phyloP scores from a whole-genome alignment of 306 rosid genomes.

The Hippophae gyantsensis region DNA sequence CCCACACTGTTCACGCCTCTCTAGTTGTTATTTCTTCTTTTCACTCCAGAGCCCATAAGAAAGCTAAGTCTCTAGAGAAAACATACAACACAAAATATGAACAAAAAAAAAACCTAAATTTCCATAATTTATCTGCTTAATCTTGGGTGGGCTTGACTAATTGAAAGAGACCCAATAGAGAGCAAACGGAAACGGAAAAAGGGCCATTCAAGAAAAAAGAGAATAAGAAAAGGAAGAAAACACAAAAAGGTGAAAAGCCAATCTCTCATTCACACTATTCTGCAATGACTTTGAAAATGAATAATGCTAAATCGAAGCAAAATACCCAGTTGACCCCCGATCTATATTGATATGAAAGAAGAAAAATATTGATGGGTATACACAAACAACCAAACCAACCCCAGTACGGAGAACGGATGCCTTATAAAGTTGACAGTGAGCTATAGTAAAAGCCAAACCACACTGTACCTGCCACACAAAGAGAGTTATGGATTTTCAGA shows the following conservation, averaged over 20 bases:
- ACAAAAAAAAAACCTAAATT: conserved; percentile 17
- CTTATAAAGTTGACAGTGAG: conserved; percentile 36
- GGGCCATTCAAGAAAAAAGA: conserved; percentile 4
- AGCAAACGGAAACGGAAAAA: conserved; percentile 1
- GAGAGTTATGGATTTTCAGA: conserved; percentile 31
- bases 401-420: conserved; percentile 29
- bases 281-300: conserved; percentile 29
- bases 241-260: conserved; percentile 4
- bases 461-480: conserved; percentile 21
- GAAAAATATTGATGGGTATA: neutral
- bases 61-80: neutral
- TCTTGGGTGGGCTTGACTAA: conserved; percentile 14
- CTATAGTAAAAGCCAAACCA: conserved; percentile 30
- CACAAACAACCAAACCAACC: conserved; percentile 34
- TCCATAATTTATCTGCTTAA: conserved; percentile 18
- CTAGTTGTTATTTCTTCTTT: conserved; percentile 7
- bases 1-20: conserved; percentile 36
- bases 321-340: conserved; percentile 31
- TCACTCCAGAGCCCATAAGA: neutral
- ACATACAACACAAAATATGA: conserved; percentile 2
- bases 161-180: conserved; percentile 30
- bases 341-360: neutral
- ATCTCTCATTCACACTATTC: conserved; percentile 31
- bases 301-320: conserved; percentile 36
- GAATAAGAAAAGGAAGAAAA: conserved; percentile 6